Percentiles rank a stretch among this genome's conserved stretches.
These are phyloP conservation scores for Neurospora cerealis DNA, from an alignment of 495 filamentous ascomycete genomes.

Conservation along the genomic window DNA sequence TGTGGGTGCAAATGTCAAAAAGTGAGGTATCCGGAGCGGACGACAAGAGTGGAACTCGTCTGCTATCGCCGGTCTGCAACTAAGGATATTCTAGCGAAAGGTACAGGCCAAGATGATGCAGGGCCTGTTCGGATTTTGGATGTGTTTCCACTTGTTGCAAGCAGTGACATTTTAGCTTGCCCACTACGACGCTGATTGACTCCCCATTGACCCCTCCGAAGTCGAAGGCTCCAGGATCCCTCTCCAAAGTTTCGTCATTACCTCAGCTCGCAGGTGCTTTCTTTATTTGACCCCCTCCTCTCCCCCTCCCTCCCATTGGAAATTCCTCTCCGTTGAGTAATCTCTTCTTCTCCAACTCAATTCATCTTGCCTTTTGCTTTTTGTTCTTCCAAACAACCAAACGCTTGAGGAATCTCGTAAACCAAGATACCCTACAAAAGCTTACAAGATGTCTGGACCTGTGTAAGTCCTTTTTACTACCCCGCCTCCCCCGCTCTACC, in stretches of 20 bases:
- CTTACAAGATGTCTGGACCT: constrained; percentile 39
- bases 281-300: constrained; percentile 8
- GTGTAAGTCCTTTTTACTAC: constrained; percentile 35
- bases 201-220: constrained; percentile 18
- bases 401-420: constrained; percentile 3
- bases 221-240: constrained; percentile 8
- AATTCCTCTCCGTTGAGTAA: constrained; percentile 12
- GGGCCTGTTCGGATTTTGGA: constrained; percentile 18
- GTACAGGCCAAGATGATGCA: constrained; percentile 21
- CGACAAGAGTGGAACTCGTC: neutral
- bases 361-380: neutral
- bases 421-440: constrained; percentile 3
- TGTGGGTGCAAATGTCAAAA: neutral
- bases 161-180: constrained; percentile 4
- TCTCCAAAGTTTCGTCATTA: constrained; percentile 27
- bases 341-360: constrained; percentile 8
- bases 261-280: constrained; percentile 5
- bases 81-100: neutral
- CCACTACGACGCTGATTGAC: neutral
- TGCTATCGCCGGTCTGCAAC: neutral
- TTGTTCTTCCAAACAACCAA: constrained; percentile 1
- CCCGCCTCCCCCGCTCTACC: constrained; percentile 19
- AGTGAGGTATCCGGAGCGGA: neutral
- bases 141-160: constrained; percentile 6
- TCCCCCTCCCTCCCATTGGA: constrained; percentile 9